Percentiles rank a stretch among this genome's conserved stretches.
These are phyloP conservation scores for Eucalyptus curtisii DNA, from an alignment of 345 rosid species.

Conservation along the genomic window DNA sequence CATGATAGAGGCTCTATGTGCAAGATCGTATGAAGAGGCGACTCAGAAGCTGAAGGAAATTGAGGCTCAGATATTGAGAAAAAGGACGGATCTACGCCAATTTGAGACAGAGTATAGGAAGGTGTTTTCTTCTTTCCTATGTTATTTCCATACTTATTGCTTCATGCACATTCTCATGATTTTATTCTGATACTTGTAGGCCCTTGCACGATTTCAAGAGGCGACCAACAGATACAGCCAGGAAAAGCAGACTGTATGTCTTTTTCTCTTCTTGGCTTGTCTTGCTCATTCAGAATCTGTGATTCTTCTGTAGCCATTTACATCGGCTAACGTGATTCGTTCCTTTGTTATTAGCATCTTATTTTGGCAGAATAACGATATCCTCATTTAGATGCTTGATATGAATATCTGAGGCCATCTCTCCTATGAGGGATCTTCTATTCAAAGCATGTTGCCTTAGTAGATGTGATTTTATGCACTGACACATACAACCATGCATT, in stretches of 20 bases:
- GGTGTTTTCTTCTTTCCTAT: conserved; percentile 18
- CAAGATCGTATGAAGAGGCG: conserved; percentile 69
- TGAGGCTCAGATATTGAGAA: conserved; percentile 81
- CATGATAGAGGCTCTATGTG: conserved; percentile 92
- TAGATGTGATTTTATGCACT: background rate
- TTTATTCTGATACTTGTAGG: conserved; percentile 36
- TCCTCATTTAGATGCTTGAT: background rate
- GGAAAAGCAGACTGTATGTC: conserved; percentile 87
- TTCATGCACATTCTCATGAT: background rate
- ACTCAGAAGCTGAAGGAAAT: conserved; percentile 75
- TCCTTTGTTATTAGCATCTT: background rate
- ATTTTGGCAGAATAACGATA: background rate
- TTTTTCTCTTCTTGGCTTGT: background rate
- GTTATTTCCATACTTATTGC: background rate
- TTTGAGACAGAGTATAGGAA: conserved; percentile 95
- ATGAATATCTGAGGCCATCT: background rate
- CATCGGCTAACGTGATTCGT: background rate
- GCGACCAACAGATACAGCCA: conserved; percentile 79
- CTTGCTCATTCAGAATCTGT: background rate
- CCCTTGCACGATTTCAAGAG: conserved; percentile 93
- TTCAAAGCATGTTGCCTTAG: background rate
- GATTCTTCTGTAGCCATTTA: background rate
- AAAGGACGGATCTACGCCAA: conserved; percentile 88
- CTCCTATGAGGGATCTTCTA: background rate
- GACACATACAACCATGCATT: background rate